These are phyloP conservation scores for Hyaloscypha hepaticicola DNA, from an alignment of 495 filamentous ascomycete species.

Conservation along the genomic window DNA sequence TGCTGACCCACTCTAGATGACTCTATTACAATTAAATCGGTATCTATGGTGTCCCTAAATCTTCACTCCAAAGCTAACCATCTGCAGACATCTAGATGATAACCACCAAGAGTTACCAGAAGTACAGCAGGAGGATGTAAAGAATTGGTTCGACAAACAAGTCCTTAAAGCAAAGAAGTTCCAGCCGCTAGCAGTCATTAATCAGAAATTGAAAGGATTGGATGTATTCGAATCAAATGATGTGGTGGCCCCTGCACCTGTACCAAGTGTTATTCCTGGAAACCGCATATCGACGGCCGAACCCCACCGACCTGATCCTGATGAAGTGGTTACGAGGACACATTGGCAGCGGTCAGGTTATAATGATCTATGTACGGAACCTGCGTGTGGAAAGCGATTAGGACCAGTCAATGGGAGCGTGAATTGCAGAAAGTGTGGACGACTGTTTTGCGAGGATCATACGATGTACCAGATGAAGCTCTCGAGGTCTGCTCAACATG, in stretches of 20 bases:
- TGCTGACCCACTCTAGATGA: slow-evolving; percentile 57
- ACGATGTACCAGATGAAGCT: slow-evolving; percentile 99
- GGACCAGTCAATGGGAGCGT: slow-evolving; percentile 78
- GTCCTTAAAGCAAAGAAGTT: slow-evolving; percentile 95
- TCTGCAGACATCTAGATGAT: slow-evolving; percentile 82
- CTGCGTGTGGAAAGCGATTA: slow-evolving; percentile 75
- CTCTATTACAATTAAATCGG: slow-evolving; percentile 89
- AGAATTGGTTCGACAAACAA: slow-evolving; percentile 96
- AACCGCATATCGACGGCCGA: slow-evolving; percentile 32
- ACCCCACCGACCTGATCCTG: slow-evolving; percentile 65
- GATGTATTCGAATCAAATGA: slow-evolving; percentile 98
- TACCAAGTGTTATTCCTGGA: slow-evolving; percentile 28
- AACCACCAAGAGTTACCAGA: slow-evolving; percentile 91
- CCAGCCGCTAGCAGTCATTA: slow-evolving; percentile 85
- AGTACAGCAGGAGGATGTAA: slow-evolving; percentile 92
- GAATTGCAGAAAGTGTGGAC: slow-evolving; percentile 90
- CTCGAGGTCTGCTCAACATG: slow-evolving; percentile 83
- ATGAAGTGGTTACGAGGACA: slow-evolving; percentile 79
- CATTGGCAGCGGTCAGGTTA: slow-evolving; percentile 81
- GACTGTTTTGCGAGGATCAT: slow-evolving; percentile 94
- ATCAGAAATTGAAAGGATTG: slow-evolving; percentile 95
- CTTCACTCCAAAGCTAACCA: slow-evolving; percentile 5
- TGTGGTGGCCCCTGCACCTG: slow-evolving; percentile 34
- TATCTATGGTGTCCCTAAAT: slow-evolving; percentile 35
- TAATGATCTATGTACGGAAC: slow-evolving; percentile 84